Conservation (phyloP, 768 basidiomycete genomes). For the Suillus hirtellus region DNA sequence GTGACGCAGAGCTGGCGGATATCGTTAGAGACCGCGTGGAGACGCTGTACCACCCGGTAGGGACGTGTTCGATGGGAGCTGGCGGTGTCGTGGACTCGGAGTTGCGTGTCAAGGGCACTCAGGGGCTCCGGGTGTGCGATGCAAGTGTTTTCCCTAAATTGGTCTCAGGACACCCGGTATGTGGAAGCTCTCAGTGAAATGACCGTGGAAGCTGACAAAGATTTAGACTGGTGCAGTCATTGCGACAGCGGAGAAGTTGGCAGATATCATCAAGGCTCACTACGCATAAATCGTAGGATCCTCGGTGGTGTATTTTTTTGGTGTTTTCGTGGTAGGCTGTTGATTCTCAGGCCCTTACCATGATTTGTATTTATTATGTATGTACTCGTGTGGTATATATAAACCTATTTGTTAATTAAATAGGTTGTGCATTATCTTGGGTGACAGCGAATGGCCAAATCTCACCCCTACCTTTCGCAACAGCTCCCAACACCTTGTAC, state of each 20-base stretch:
- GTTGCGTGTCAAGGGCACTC: slow-evolving; percentile 43
- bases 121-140: slow-evolving; percentile 46
- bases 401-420: not conserved
- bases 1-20: slow-evolving; percentile 37
- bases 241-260: slow-evolving; percentile 37
- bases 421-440: not conserved
- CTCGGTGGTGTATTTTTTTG: not conserved
- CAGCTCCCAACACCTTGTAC: slow-evolving; percentile 77
- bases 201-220: not conserved
- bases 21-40: slow-evolving; percentile 35
- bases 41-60: slow-evolving; percentile 46
- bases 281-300: slow-evolving; percentile 9
- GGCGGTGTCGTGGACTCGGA: slow-evolving; percentile 41
- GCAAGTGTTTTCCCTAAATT: slow-evolving; percentile 47
- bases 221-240: slow-evolving; percentile 30
- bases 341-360: not conserved
- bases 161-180: slow-evolving; percentile 46
- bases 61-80: slow-evolving; percentile 38
- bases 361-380: not conserved
- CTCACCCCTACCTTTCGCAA: slow-evolving; percentile 20
- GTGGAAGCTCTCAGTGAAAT: slow-evolving; percentile 18
- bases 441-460: slow-evolving; percentile 35
- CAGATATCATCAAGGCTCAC: slow-evolving; percentile 33
- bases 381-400: not conserved
- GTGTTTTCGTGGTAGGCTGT: not conserved